Evolutionary conservation across 1,284 basidiomycete genomes (phyloP), one percentile per base, ranked within the genome.

Genomic region (Rhizopogon parksii): DNA sequence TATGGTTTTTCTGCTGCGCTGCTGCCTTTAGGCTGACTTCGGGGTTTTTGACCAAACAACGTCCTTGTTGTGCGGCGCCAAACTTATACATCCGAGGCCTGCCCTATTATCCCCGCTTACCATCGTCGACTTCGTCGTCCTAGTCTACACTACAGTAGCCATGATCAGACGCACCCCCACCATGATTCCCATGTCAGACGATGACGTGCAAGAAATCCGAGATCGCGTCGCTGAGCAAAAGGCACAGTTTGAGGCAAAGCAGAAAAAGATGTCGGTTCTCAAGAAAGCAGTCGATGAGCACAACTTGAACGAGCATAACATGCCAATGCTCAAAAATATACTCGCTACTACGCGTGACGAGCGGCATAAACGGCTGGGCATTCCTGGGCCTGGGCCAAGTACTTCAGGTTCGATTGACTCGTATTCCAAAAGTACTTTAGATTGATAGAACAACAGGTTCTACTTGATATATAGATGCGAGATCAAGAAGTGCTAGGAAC

Each of bases 111-210:
- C 15, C 27, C 40, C 40, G 25, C 15, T 30, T 27, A 42, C 27
- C 25, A 27, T 27, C 9, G 27, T 30, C 21, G 21, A 21, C 21
- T 21, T 21, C 21, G 21, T 21, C 21, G 21, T 24, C 21, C 27
- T 25, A 24, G 6, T 24, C 21, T 24, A 24, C 21, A n/a, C 39
- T 25, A 27, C 25, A 42, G 9, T 38, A 17, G 24, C 38, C 12
- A 89, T 90, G 87, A 86, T 90, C 62, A 80, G 88, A 49, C 73
- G 86, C 49, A 73, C 77, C 24, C 87, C 87, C 5, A 88, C 88
- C 1, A 74, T 85, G 53, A 84, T 90, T 56, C 74, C 76, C 21
- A 81, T 90, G 77, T 79, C 71, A 57, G 86, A 88, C 60, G 66
- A 72, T 25, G 87, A 89, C 63, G 82, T 90, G 30, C 82, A 88